Evolutionary conservation across 176 grass and related monocot genomes (phyloP).

Genomic region (Phoenix roebelenii): DNA sequence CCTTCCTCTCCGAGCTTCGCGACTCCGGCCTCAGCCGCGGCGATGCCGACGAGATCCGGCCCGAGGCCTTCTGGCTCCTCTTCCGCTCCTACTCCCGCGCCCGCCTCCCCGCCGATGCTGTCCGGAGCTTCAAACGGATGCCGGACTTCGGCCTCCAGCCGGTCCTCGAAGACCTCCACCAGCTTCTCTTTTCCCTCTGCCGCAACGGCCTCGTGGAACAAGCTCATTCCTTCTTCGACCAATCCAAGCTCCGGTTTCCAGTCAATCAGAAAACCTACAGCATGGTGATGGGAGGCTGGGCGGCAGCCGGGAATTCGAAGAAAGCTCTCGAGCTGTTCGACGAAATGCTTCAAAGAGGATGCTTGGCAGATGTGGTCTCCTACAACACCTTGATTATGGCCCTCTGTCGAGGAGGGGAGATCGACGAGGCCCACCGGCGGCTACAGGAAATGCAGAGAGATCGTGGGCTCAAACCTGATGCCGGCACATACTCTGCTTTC

Average conservation of each 20-base stretch:
- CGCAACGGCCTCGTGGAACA: constrained; percentile 53
- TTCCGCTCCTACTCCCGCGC: constrained; percentile 65
- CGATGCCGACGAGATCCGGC: constrained; percentile 3
- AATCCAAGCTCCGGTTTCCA: constrained; percentile 21
- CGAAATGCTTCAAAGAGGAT: constrained; percentile 49
- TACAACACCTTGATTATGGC: constrained; percentile 57
- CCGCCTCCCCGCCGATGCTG: constrained; percentile 40
- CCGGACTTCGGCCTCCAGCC: constrained; percentile 42
- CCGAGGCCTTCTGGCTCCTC: constrained; percentile 54
- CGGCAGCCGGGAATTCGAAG: constrained; percentile 22
- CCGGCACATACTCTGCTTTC: constrained; percentile 64
- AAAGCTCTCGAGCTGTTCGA: constrained; percentile 42
- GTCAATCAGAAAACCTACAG: constrained; percentile 56
- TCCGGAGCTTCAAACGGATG: constrained; percentile 54
- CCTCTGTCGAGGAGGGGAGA: constrained; percentile 43
- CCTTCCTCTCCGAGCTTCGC: constrained; percentile 58
- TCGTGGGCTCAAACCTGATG: constrained; percentile 37
- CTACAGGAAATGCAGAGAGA: constrained; percentile 47
- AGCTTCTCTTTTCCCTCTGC: constrained; percentile 51
- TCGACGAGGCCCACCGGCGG: constrained; percentile 29
- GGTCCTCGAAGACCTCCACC: constrained; percentile 39
- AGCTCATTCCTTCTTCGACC: constrained; percentile 50
- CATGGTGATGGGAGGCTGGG: constrained; percentile 74
- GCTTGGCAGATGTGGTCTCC: constrained; percentile 27
- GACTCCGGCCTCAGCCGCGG: not conserved